A percentile compares a stretch with the other conserved stretches of the same genome.
phyloP scores from a whole-genome alignment of 371 early-diverging fungal genomes.

The Actinomucor elegans region DNA sequence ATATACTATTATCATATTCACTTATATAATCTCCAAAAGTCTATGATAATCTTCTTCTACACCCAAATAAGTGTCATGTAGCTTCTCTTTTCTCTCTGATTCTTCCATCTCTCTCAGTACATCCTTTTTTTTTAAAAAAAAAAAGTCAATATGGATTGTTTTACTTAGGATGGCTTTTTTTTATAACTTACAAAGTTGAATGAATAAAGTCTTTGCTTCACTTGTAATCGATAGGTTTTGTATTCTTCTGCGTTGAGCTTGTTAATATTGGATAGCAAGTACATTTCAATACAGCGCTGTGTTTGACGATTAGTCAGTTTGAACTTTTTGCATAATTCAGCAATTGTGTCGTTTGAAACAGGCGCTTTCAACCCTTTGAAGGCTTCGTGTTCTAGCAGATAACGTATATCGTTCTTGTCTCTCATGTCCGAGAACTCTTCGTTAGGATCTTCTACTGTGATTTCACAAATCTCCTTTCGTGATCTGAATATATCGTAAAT shows the following conservation, averaged over 20 bases:
- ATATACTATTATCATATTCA: not conserved
- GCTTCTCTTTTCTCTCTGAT: slow-evolving; percentile 66
- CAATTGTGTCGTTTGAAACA: slow-evolving; percentile 42
- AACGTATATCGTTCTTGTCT: slow-evolving; percentile 78
- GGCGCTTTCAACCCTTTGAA: slow-evolving; percentile 66
- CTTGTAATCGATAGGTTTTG: slow-evolving; percentile 69
- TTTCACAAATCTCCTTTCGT: slow-evolving; percentile 60
- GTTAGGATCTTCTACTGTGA: slow-evolving; percentile 91
- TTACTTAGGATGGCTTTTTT: not conserved
- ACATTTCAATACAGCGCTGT: slow-evolving; percentile 78
- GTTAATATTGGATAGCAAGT: slow-evolving; percentile 60
- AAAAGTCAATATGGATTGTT: not conserved
- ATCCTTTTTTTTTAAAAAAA: slow-evolving; percentile 50
- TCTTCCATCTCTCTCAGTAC: slow-evolving; percentile 62
- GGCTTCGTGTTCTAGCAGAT: slow-evolving; percentile 55
- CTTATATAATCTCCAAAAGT: slow-evolving; percentile 50
- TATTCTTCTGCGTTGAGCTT: slow-evolving; percentile 49
- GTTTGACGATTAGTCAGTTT: slow-evolving; percentile 76
- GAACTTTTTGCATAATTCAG: slow-evolving; percentile 47
- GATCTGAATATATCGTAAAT: slow-evolving; percentile 60
- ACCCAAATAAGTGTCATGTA: slow-evolving; percentile 71
- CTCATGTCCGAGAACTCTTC: slow-evolving; percentile 86
- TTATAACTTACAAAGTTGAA: slow-evolving; percentile 64
- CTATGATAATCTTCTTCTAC: slow-evolving; percentile 82
- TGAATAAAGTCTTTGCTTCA: slow-evolving; percentile 79